Base-by-base conservation (phyloP, 139 green algal species). In the Dunaliella sp. region DNA sequence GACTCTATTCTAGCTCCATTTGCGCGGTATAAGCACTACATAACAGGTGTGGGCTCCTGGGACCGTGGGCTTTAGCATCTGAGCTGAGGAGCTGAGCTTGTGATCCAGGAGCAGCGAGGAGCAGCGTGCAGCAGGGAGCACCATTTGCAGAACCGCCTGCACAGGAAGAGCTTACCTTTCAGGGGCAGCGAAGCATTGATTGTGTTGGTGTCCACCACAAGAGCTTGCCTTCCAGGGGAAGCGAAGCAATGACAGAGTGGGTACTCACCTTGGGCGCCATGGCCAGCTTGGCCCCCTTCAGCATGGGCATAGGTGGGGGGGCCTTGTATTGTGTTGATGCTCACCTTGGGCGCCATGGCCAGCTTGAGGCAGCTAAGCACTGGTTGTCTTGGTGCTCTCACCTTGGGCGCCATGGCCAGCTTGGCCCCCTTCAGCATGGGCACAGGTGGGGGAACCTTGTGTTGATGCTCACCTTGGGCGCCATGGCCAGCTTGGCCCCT, bases 361-460 rank as follows among this genome's bases (percentile, higher is more conserved):
- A 36, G 12, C 16, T 24, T 7, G 2, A 28, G 2, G 2, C 28
- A 3, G 73, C 28, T 2, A 3, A n/a, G 21, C 33, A 78, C 7
- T 26, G 73, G 28, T 78, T 16, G 73, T 78, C 73, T n/a, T 78
- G 28, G 2, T 78, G 28, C 73, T 78, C 72, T 26, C 81, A 33
- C 73, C 86, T 84, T 72, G 2, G 81, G 12, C 21, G 36, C 76
- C 34, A 89, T 89, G 58, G 82, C 83, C 12, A 89, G 65, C 0
- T 77, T 77, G 21, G 86, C 86, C 1, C 86, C 86, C 1, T 82
- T 82, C 37, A 89, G 83, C n/a, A 81, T 89, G 33, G 84, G 86
- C 36, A 87, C 58, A 3, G 78, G 22, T 22, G 59, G 59, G 22
- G 25, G 59, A 22, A 25, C 25, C 59, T 76, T 76, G 73, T 78